A percentile compares a stretch with the other conserved stretches of the same genome.
phyloP scores from a whole-genome alignment of 345 rosid species.

The Salix arbutifolia region DNA sequence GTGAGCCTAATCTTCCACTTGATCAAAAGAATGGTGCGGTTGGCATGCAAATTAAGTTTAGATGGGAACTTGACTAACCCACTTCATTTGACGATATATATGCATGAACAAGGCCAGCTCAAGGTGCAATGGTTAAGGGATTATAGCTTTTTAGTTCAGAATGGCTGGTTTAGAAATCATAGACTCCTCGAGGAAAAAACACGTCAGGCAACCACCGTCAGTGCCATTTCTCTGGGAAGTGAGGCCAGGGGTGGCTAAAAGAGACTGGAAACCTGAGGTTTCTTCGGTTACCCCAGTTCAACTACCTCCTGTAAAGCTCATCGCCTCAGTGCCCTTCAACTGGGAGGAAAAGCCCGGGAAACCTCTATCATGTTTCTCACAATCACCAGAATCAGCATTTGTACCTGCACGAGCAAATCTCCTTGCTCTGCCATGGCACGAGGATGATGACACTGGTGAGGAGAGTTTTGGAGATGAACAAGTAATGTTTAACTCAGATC shows the following conservation, averaged over 20 bases:
- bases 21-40: slow-evolving; percentile 1
- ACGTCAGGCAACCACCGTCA: slow-evolving; percentile 56
- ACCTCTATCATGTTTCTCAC: slow-evolving; percentile 40
- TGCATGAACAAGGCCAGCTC: not conserved
- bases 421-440: slow-evolving; percentile 24
- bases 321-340: slow-evolving; percentile 61
- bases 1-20: slow-evolving; percentile 10
- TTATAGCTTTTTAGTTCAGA: not conserved
- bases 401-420: slow-evolving; percentile 19
- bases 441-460: slow-evolving; percentile 15
- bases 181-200: slow-evolving; percentile 31
- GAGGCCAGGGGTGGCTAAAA: slow-evolving; percentile 70
- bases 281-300: slow-evolving; percentile 28
- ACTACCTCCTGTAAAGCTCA: slow-evolving; percentile 51
- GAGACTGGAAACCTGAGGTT: slow-evolving; percentile 54
- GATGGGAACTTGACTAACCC: slow-evolving; percentile 6
- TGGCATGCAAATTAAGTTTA: slow-evolving; percentile 7
- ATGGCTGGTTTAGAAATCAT: slow-evolving; percentile 32
- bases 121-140: not conserved
- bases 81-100: not conserved
- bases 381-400: slow-evolving; percentile 5
- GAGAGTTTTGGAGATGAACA: slow-evolving; percentile 9
- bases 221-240: slow-evolving; percentile 89
- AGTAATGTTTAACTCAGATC: slow-evolving; percentile 20
- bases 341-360: slow-evolving; percentile 82